Percentiles rank a stretch among this genome's conserved stretches.
Conservation (phyloP, 2,329 filamentous ascomycete species). For the Conoideocrella luteorostrata region DNA sequence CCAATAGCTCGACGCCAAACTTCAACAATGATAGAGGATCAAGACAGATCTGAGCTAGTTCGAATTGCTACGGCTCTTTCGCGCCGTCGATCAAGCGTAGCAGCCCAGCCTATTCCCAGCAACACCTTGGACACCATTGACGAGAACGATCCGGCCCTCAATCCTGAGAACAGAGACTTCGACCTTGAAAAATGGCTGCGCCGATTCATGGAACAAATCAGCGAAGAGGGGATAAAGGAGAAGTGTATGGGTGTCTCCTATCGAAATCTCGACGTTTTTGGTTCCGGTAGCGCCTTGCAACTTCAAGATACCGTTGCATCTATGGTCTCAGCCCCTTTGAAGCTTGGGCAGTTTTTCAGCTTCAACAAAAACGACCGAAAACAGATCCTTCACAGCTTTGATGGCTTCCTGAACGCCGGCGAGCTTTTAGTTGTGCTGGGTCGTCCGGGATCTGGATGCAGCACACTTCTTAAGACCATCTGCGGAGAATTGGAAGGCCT, state of each 20-base stretch:
- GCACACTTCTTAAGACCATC: constrained; percentile 57
- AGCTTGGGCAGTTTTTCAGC: constrained; percentile 49
- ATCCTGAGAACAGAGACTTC: constrained; percentile 33
- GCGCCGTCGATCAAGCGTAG: constrained; percentile 22
- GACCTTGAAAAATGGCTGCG: constrained; percentile 36
- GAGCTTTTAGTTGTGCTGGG: constrained; percentile 66
- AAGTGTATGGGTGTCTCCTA: constrained; percentile 55
- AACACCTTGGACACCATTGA: constrained; percentile 16
- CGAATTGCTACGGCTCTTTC: constrained; percentile 34
- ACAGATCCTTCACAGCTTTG: constrained; percentile 57
- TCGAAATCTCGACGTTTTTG: constrained; percentile 59
- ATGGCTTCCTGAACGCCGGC: constrained; percentile 56
- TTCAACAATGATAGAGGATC: constrained; percentile 22
- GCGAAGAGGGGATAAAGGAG: constrained; percentile 48
- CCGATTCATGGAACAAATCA: constrained; percentile 34
- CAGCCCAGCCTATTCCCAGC: constrained; percentile 9
- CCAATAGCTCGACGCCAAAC: constrained; percentile 8
- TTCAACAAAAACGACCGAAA: constrained; percentile 40
- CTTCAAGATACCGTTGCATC: constrained; percentile 62
- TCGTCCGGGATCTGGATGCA: constrained; percentile 58
- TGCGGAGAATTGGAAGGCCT: constrained; percentile 55
- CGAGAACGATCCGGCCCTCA: constrained; percentile 25
- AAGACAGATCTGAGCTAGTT: constrained; percentile 30
- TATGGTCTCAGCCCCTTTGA: constrained; percentile 50
- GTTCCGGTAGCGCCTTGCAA: constrained; percentile 60